A percentile compares a stretch with the other conserved stretches of the same genome.
phyloP scores from a whole-genome alignment of 179 eudicot genomes.

The Silene coronaria region DNA sequence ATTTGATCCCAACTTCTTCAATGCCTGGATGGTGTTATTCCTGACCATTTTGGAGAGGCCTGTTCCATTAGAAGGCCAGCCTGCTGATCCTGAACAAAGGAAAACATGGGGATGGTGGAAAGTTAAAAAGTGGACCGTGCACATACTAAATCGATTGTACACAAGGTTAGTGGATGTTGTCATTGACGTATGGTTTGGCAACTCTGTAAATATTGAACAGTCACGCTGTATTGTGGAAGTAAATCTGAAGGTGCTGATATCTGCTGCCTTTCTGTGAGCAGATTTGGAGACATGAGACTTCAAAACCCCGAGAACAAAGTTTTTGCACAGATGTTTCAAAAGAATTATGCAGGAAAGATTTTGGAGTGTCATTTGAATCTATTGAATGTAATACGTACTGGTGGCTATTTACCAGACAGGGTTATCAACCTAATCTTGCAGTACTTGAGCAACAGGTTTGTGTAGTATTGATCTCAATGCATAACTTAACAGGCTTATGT shows the following conservation, averaged over 20 bases:
- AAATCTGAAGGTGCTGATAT: background rate
- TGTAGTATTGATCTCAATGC: background rate
- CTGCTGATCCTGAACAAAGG: slow-evolving; percentile 79
- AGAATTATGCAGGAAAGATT: slow-evolving; percentile 85
- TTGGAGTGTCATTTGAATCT: slow-evolving; percentile 93
- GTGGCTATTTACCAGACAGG: slow-evolving; percentile 96
- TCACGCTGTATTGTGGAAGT: background rate
- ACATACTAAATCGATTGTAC: slow-evolving; percentile 87
- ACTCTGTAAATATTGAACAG: background rate
- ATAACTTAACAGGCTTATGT: background rate
- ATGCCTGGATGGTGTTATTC: slow-evolving; percentile 96
- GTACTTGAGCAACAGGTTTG: slow-evolving; percentile 90
- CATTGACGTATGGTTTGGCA: background rate
- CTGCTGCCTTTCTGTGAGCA: slow-evolving; percentile 23
- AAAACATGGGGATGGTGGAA: slow-evolving; percentile 99
- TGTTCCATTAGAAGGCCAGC: slow-evolving; percentile 93
- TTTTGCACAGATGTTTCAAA: slow-evolving; percentile 93
- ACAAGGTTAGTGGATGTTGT: slow-evolving; percentile 52
- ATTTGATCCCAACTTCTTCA: slow-evolving; percentile 80
- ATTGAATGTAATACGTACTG: slow-evolving; percentile 76
- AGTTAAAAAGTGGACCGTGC: slow-evolving; percentile 98
- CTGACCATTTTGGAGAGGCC: slow-evolving; percentile 90
- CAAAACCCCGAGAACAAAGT: slow-evolving; percentile 89
- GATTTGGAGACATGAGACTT: slow-evolving; percentile 86
- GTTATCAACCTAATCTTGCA: slow-evolving; percentile 91